These are phyloP conservation scores for Pseudogymnoascus sp. DNA, from an alignment of 2,329 filamentous ascomycete genomes.

Conservation along the genomic window DNA sequence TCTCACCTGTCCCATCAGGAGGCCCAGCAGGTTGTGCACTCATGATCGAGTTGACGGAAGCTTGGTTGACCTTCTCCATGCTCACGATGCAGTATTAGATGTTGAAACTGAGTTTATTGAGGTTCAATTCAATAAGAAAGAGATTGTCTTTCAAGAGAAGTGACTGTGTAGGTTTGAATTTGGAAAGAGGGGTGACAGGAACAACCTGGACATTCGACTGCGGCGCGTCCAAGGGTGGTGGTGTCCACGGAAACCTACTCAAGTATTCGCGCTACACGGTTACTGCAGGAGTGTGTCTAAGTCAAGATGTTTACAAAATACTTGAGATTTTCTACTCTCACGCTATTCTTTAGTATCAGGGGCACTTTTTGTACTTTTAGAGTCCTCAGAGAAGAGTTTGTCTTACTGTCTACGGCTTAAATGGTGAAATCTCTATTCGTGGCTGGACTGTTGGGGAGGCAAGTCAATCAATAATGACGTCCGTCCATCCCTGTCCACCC, in stretches of 20 bases:
- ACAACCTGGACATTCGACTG: constrained; percentile 13
- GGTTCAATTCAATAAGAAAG: background rate
- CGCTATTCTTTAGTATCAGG: background rate
- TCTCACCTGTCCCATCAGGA: constrained; percentile 63
- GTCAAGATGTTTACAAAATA: constrained; percentile 4
- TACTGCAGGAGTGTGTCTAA: background rate
- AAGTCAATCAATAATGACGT: constrained; percentile 9
- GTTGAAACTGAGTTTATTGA: background rate
- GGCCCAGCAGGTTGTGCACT: constrained; percentile 39
- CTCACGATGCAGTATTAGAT: constrained; percentile 10
- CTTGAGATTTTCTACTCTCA: background rate
- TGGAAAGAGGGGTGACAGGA: constrained; percentile 15
- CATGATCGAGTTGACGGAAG: constrained; percentile 22
- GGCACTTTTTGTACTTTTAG: background rate
- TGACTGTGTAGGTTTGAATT: background rate
- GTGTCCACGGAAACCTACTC: constrained; percentile 6
- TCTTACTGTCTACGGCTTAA: constrained; percentile 1
- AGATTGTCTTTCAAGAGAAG: background rate
- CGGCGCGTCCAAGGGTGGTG: constrained; percentile 8
- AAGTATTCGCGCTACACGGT: background rate
- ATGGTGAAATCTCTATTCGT: constrained; percentile 7
- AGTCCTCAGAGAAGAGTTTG: background rate
- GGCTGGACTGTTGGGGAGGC: background rate
- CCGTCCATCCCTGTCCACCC: constrained; percentile 6
- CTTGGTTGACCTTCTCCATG: constrained; percentile 24